These are phyloP conservation scores for Cytospora leucostoma DNA, from an alignment of 2,329 filamentous ascomycete species.

Conservation along the genomic window DNA sequence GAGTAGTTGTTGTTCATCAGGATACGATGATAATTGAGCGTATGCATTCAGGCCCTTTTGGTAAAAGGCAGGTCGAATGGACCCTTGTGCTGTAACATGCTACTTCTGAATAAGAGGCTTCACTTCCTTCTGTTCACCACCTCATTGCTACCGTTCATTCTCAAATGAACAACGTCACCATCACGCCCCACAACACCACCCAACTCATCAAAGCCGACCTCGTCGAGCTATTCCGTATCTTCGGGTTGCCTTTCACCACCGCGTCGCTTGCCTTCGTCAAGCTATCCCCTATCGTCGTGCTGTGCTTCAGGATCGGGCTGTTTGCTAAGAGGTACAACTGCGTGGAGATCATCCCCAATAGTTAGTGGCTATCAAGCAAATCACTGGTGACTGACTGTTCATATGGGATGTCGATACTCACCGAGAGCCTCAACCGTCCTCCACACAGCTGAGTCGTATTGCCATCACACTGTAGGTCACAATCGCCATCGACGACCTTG, in stretches of 20 bases:
- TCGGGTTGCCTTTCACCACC: background rate
- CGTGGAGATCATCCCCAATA: background rate
- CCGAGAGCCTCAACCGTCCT: conserved; percentile 50
- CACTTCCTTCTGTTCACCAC: background rate
- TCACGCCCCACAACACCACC: background rate
- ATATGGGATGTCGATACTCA: conserved; percentile 32
- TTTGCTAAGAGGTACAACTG: background rate
- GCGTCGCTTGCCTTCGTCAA: background rate
- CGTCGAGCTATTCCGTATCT: background rate
- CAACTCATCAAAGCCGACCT: background rate
- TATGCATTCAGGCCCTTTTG: background rate
- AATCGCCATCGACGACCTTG: conserved; percentile 49
- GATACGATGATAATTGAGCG: background rate
- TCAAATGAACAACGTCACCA: background rate
- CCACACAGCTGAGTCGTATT: conserved; percentile 55
- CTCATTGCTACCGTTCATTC: background rate
- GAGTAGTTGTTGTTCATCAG: background rate
- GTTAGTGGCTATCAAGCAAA: background rate
- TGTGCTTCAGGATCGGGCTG: background rate
- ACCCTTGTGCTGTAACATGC: background rate
- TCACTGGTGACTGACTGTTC: background rate
- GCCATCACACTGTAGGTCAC: conserved; percentile 56
- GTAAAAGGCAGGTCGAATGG: background rate
- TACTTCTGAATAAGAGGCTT: background rate
- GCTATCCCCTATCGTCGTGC: background rate